Base-by-base conservation (phyloP, 768 basidiomycete species). In the Kondoa subrosea region DNA sequence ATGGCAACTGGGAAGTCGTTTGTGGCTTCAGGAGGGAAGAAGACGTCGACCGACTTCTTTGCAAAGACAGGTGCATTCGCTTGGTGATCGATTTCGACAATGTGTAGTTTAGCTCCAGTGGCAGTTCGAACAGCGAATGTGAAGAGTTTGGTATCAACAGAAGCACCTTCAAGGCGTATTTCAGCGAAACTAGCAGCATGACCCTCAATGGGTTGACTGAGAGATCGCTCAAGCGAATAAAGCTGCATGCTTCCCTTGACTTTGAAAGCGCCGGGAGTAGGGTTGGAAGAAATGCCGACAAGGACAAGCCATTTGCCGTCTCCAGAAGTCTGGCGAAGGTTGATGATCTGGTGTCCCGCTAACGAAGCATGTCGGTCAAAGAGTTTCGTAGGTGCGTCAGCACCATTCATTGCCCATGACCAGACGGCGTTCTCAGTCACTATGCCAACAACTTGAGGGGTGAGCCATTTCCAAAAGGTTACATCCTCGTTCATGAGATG, bases 1-100 rank as follows among this genome's bases (percentile, higher is more conserved):
- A 99, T 97, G 31, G 95, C 90, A 31, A 99, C 95, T 21, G 95
- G 95, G 82, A 99, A 99, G 76, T 99, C 95, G 76, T 92, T 96
- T 64, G 86, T 87, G 3, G 95, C 95, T 77, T 99, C 95, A 1
- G 92, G 86, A 65, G 95, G 95, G 83, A 97, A 99, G 81, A 92
- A 99, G 34, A 99, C 93, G 73, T 99, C 95, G 69, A 97, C 92
- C 14, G 89, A 89, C 79, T 95, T 97, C 83, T 99, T 99, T 34
- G 83, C 83, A 81, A 95, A 99, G 4, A 87, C 87, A 21, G 92
- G 87, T 74, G 93, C 89, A 3, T 90, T 85, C 12, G 89, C 87
- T 69, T 86, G 83, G 78, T 97, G 95, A 77, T 97, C 95, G 75
- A 99, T 93, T 78, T 99, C 91, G 68, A 97, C 95, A 63, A 99